Percentiles rank a stretch among this genome's conserved stretches.
Conservation (phyloP, 108 stramenopile species). For the Tribonema minus region DNA sequence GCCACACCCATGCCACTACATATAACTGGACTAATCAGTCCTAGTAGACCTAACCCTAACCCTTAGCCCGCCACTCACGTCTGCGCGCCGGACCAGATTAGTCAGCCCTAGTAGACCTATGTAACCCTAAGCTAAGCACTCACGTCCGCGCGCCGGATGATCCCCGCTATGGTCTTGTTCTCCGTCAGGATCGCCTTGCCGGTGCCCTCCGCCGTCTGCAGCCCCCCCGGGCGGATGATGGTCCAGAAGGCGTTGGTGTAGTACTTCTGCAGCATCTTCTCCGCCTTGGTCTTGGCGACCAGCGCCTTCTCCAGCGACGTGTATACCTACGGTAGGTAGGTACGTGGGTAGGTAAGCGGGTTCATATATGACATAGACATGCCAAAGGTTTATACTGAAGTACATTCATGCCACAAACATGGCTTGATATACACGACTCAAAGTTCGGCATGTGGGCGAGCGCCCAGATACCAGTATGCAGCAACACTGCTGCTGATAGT, state of each 20-base stretch:
- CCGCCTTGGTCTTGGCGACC: conserved; percentile 66
- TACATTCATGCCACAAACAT: too few relatives aligned
- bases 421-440: too few relatives aligned
- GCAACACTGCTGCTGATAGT: too few relatives aligned
- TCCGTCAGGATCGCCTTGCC: conserved; percentile 80
- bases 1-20: neutral
- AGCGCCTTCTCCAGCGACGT: conserved; percentile 45
- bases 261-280: conserved; percentile 76
- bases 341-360: too few relatives aligned
- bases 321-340: neutral
- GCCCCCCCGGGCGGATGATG: conserved; percentile 87
- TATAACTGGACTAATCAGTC: neutral
- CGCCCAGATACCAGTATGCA: too few relatives aligned
- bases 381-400: too few relatives aligned
- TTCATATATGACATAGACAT: too few relatives aligned
- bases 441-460: too few relatives aligned
- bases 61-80: too few relatives aligned
- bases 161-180: conserved; percentile 72
- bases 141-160: conserved; percentile 82
- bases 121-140: too few relatives aligned
- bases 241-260: conserved; percentile 93
- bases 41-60: too few relatives aligned
- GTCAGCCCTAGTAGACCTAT: neutral
- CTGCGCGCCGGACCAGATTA: conserved; percentile 65
- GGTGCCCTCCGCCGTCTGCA: conserved; percentile 68